Percentiles rank a stretch among this genome's conserved stretches.
Evolutionary conservation across 1,284 basidiomycete genomes (phyloP).

Genomic region (Pterulicium gracile): DNA sequence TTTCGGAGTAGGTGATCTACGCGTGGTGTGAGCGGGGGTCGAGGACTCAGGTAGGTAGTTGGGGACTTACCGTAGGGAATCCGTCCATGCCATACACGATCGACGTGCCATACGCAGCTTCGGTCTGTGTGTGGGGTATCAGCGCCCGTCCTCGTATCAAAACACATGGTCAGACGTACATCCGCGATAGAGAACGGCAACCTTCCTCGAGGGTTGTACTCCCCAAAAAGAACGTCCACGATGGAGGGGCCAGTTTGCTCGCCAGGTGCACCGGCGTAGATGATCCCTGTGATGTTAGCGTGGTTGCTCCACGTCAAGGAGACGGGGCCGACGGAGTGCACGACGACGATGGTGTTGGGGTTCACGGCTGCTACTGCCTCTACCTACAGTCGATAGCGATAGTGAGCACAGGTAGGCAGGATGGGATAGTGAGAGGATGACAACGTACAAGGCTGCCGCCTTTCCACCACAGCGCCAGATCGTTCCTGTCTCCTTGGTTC

Average conservation of each 20-base stretch:
- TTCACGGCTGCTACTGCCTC: conserved; percentile 33
- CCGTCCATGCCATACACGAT: conserved; percentile 31
- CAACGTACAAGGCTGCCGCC: conserved; percentile 24
- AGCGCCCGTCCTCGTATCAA: not conserved
- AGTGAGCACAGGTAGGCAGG: not conserved
- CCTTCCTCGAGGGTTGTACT: conserved; percentile 47
- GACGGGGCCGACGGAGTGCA: conserved; percentile 56
- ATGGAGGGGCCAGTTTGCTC: conserved; percentile 55
- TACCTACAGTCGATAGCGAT: conserved; percentile 16
- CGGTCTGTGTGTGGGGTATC: conserved; percentile 13
- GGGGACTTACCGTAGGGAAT: conserved; percentile 27
- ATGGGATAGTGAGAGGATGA: not conserved
- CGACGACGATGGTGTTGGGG: conserved; percentile 57
- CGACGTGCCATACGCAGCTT: conserved; percentile 27
- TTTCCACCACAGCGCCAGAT: conserved; percentile 59
- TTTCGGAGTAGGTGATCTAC: conserved; percentile 32
- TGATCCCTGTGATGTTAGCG: conserved; percentile 58
- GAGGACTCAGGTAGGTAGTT: conserved; percentile 30
- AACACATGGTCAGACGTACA: conserved; percentile 16
- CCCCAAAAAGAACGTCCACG: conserved; percentile 43
- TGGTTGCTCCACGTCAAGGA: conserved; percentile 47
- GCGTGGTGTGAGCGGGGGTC: conserved; percentile 5
- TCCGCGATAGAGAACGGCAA: conserved; percentile 54
- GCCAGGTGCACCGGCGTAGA: conserved; percentile 52
- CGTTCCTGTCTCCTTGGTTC: conserved; percentile 64